Evolutionary conservation across 2,329 filamentous ascomycete species (phyloP), one percentile per base, ranked within the genome.

Genomic region (Orbilia blumenaviensis): DNA sequence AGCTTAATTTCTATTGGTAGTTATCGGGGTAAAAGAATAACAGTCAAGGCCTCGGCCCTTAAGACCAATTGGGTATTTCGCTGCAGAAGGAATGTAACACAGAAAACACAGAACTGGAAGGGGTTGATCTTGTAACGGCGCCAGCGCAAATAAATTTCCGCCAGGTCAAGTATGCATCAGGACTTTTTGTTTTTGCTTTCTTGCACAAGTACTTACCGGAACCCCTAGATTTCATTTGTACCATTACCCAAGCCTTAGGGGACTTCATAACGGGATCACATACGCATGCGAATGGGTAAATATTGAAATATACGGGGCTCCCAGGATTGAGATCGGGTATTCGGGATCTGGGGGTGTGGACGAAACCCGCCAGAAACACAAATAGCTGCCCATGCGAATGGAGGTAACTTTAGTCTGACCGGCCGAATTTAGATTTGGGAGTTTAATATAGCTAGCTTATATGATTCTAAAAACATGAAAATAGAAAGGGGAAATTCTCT

Each of bases 11-110:
- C 23, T n/a, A 32, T 38, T 21, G 42, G 34, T 48, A n/a, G n/a
- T n/a, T n/a, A n/a, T n/a, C n/a, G n/a, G n/a, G n/a, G n/a, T n/a
- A n/a, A n/a, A n/a, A n/a, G n/a, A n/a, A n/a, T n/a, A n/a, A n/a
- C n/a, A n/a, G n/a, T n/a, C n/a, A n/a, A n/a, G n/a, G n/a, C n/a
- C n/a, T n/a, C n/a, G n/a, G n/a, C n/a, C n/a, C n/a, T 56, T 56
- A 56, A 56, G 29, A 60, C 66, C 41, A 54, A 69, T 69, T 54
- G 66, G 66, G 54, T 61, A 41, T 41, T 52, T 69, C 29, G 66
- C 66, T 56, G 46, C 23, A 46, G 21, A 42, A 8, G 66, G 66
- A 62, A 62, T 52, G 66, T 69, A 48, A 52, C 54, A 69, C 66
- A 69, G 48, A 29, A 9, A 16, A 8, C 21, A 34, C 36, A n/a